Evolutionary conservation across 2,329 filamentous ascomycete genomes (phyloP), one percentile per base, ranked within the genome.

Genomic region (Didymellaceae sp.): DNA sequence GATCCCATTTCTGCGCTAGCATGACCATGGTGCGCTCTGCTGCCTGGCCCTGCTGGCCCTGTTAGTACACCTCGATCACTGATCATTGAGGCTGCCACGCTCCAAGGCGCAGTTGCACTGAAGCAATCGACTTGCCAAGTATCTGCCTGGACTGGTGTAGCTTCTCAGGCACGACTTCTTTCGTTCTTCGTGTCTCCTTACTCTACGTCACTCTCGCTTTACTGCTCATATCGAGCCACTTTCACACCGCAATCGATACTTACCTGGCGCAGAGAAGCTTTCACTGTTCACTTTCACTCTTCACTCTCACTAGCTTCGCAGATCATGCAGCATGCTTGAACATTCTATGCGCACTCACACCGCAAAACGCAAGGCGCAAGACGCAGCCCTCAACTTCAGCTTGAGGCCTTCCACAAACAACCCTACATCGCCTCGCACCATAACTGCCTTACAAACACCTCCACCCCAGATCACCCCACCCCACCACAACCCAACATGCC

Each of bases 401-500:
- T n/a, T n/a, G n/a, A n/a, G n/a, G n/a, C n/a, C n/a, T n/a, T n/a
- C n/a, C n/a, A n/a, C n/a, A n/a, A n/a, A n/a, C n/a, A n/a, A n/a
- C n/a, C n/a, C n/a, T n/a, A n/a, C n/a, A n/a, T n/a, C n/a, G n/a
- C n/a, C n/a, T n/a, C n/a, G n/a, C n/a, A n/a, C n/a, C n/a, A n/a
- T n/a, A n/a, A n/a, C n/a, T n/a, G n/a, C n/a, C 26, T 13, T 13
- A 5, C 26, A 28, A 28, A 9, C 5, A 3, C 16, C 6, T 3
- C 33, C 11, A 5, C 25, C 24, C n/a, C 13, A 13, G 17, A 37
- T 60, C 62, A 18, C 25, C 39, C 31, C 11, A 9, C 26, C 11
- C 11, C 26, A 13, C 11, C 6, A 28, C 26, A 2, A 28, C 39
- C 31, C 58, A 71, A 11, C 46, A 91, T 91, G 89, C 81, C 85